Percentiles rank a stretch among this genome's conserved stretches.
These are phyloP conservation scores for Pseudoturritis turrita DNA, from an alignment of 345 rosid genomes.

Conservation along the genomic window DNA sequence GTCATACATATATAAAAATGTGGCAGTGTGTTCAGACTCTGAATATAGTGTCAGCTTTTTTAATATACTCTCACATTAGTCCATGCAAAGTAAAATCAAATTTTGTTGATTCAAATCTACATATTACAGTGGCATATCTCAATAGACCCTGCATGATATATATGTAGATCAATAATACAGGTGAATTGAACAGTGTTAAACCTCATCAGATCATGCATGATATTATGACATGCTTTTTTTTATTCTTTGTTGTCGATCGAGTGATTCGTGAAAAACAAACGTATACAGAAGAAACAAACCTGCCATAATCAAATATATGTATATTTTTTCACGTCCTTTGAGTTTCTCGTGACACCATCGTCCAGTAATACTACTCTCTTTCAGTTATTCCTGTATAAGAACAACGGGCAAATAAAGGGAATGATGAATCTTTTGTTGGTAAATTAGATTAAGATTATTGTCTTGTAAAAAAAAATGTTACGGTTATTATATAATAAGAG, in stretches of 20 bases:
- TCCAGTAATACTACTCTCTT: background rate
- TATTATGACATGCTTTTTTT: background rate
- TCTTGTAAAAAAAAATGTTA: background rate
- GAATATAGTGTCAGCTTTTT: background rate
- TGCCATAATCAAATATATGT: background rate
- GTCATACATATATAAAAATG: background rate
- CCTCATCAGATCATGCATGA: background rate
- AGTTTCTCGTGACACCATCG: constrained; percentile 16
- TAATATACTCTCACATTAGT: background rate
- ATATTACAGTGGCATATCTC: background rate
- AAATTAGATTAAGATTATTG: background rate
- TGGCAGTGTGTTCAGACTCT: background rate
- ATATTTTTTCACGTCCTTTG: background rate
- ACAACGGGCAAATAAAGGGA: background rate
- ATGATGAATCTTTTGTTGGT: background rate
- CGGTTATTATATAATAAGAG: background rate
- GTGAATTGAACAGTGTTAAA: background rate
- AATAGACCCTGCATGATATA: background rate
- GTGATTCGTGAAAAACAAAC: background rate
- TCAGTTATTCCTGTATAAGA: background rate
- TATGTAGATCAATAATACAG: background rate
- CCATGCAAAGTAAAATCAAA: background rate
- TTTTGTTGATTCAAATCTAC: background rate
- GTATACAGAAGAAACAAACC: background rate
- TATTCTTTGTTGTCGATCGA: constrained; percentile 2